Conservation (phyloP, 768 basidiomycete genomes). For the Leccinellum rugosiceps region DNA sequence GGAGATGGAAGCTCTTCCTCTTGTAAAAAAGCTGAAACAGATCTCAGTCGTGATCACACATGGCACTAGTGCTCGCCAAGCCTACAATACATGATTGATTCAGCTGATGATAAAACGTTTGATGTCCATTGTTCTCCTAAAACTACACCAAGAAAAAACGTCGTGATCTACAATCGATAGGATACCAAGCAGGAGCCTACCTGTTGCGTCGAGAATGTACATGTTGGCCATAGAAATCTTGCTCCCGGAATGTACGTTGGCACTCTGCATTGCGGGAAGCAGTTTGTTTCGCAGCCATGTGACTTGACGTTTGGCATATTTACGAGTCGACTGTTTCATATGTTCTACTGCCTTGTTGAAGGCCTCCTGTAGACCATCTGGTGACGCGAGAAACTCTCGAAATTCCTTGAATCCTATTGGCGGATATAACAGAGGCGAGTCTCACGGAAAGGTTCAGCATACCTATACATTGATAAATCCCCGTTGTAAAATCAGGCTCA, state of each 20-base stretch:
- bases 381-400: constrained; percentile 53
- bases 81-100: constrained; percentile 48
- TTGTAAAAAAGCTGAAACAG: constrained; percentile 48
- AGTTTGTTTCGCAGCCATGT: constrained; percentile 92
- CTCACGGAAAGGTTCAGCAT: constrained; percentile 8
- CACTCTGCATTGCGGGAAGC: constrained; percentile 62
- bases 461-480: constrained; percentile 96
- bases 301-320: constrained; percentile 90
- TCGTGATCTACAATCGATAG: not conserved
- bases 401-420: constrained; percentile 90
- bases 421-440: constrained; percentile 5
- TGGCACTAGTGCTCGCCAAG: not conserved
- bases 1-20: constrained; percentile 53
- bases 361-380: constrained; percentile 36
- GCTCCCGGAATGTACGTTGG: constrained; percentile 35
- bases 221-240: constrained; percentile 31
- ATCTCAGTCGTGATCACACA: not conserved
- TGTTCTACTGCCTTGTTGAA: constrained; percentile 61
- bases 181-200: constrained; percentile 34
- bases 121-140: constrained; percentile 56
- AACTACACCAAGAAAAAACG: constrained; percentile 32
- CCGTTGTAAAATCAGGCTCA: constrained; percentile 60
- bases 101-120: constrained; percentile 52
- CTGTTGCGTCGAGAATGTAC: constrained; percentile 70
- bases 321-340: constrained; percentile 84